phyloP scores from a whole-genome alignment of 1,284 basidiomycete species.

The Rhodotorula glutinis region DNA sequence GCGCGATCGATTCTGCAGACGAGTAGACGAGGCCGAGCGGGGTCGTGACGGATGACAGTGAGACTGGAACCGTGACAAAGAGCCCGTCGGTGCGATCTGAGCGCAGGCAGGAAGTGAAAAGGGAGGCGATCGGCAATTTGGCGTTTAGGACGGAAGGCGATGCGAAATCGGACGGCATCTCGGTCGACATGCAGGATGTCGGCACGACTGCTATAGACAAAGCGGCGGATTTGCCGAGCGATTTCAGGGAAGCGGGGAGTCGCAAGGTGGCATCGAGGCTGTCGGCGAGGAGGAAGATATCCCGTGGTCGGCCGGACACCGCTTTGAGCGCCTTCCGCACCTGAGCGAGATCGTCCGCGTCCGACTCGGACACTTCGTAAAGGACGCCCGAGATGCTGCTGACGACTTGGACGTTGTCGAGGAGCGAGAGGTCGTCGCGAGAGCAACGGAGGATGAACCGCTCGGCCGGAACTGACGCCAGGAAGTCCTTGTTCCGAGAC shows the following conservation, averaged over 20 bases:
- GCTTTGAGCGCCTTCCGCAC: slow-evolving; percentile 29
- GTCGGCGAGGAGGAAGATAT: slow-evolving; percentile 48
- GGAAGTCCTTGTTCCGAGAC: slow-evolving; percentile 36
- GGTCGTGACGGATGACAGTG: slow-evolving; percentile 66
- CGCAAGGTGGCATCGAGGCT: background rate
- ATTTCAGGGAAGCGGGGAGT: background rate
- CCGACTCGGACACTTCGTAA: slow-evolving; percentile 63
- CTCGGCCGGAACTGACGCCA: slow-evolving; percentile 59
- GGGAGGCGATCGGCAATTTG: slow-evolving; percentile 74
- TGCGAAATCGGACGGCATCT: slow-evolving; percentile 37
- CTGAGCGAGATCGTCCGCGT: slow-evolving; percentile 28
- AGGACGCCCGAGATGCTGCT: slow-evolving; percentile 71
- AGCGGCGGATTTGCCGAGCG: background rate
- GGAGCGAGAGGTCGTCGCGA: slow-evolving; percentile 65
- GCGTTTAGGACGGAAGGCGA: slow-evolving; percentile 8
- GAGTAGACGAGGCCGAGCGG: slow-evolving; percentile 95
- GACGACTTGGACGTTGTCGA: slow-evolving; percentile 52
- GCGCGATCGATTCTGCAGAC: slow-evolving; percentile 78
- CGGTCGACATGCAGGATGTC: slow-evolving; percentile 49
- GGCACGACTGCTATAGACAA: slow-evolving; percentile 48
- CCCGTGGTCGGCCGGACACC: slow-evolving; percentile 52
- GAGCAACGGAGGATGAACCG: slow-evolving; percentile 71
- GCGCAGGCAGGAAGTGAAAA: slow-evolving; percentile 73
- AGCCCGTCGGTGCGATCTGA: slow-evolving; percentile 91
- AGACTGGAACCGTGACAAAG: slow-evolving; percentile 81